Percentiles rank a stretch among this genome's conserved stretches.
These are phyloP conservation scores for Rostrohypoxylon terebratum DNA, from an alignment of 495 filamentous ascomycete genomes.

Conservation along the genomic window DNA sequence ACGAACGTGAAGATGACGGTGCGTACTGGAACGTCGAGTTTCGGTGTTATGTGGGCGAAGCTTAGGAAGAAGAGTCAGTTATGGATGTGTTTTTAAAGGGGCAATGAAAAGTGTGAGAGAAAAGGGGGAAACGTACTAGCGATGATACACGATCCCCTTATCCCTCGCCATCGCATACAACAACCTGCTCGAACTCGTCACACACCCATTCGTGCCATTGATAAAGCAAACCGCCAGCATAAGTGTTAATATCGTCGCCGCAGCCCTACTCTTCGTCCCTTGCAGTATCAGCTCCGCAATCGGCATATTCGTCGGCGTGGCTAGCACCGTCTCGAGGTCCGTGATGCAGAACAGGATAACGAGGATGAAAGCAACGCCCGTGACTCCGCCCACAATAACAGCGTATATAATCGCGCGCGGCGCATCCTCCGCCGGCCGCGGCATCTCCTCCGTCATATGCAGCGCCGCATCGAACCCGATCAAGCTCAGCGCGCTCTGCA, in stretches of 20 bases:
- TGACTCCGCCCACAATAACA: conserved; percentile 52
- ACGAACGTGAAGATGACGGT: conserved; percentile 50
- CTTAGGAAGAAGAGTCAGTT: conserved; percentile 22
- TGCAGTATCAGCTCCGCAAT: conserved; percentile 59
- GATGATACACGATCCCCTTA: conserved; percentile 61
- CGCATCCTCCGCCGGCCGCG: conserved; percentile 50
- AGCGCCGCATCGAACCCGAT: conserved; percentile 73
- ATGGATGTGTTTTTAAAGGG: background rate
- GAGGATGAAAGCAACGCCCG: conserved; percentile 49
- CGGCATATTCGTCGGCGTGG: conserved; percentile 56
- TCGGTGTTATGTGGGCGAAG: conserved; percentile 48
- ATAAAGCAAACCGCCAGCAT: conserved; percentile 54
- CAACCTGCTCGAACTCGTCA: conserved; percentile 66
- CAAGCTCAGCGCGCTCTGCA: conserved; percentile 71
- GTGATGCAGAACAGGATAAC: conserved; percentile 53
- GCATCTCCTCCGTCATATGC: conserved; percentile 69
- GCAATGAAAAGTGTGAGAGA: background rate
- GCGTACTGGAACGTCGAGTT: conserved; percentile 49
- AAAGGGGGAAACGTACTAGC: conserved; percentile 43
- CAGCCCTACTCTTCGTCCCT: conserved; percentile 48
- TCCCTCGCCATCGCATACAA: conserved; percentile 71
- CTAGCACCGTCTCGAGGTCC: conserved; percentile 49
- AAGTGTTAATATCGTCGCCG: conserved; percentile 49
- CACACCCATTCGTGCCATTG: conserved; percentile 52
- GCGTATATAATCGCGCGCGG: conserved; percentile 54